These are phyloP conservation scores for Colletotrichum phormii DNA, from an alignment of 2,329 filamentous ascomycete genomes.

Conservation along the genomic window DNA sequence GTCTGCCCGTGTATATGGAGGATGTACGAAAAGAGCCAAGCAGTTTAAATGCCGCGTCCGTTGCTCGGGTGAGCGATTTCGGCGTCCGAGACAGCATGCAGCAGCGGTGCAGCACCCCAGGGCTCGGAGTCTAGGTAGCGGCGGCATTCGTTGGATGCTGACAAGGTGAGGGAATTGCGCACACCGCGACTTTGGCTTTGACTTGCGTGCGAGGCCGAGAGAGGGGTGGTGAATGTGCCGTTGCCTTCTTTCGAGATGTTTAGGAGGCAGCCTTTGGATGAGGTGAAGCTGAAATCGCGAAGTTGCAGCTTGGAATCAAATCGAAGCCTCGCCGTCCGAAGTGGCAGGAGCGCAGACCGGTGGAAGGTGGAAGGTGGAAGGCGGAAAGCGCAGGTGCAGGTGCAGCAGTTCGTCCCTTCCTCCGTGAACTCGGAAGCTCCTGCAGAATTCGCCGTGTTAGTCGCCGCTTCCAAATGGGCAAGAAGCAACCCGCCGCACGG, in stretches of 20 bases:
- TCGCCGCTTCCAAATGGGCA: not conserved
- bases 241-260: not conserved
- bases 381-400: not conserved
- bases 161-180: not conserved
- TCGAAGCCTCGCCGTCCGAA: not conserved
- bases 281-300: not conserved
- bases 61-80: not conserved
- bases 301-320: not conserved
- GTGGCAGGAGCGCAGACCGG: not conserved
- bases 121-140: not conserved
- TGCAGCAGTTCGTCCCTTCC: not conserved
- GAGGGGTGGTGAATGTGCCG: not conserved
- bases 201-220: not conserved
- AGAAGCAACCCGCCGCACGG: not conserved
- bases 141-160: not conserved
- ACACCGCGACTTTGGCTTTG: not conserved
- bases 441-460: not conserved
- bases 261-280: not conserved
- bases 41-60: not conserved
- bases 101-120: not conserved
- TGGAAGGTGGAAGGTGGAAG: not conserved
- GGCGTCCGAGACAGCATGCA: not conserved
- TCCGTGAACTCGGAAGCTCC: not conserved
- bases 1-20: not conserved
- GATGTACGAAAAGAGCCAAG: not conserved